phyloP scores from a whole-genome alignment of 1,139 yeast genomes.

The Yamadazyma dushanensis region DNA sequence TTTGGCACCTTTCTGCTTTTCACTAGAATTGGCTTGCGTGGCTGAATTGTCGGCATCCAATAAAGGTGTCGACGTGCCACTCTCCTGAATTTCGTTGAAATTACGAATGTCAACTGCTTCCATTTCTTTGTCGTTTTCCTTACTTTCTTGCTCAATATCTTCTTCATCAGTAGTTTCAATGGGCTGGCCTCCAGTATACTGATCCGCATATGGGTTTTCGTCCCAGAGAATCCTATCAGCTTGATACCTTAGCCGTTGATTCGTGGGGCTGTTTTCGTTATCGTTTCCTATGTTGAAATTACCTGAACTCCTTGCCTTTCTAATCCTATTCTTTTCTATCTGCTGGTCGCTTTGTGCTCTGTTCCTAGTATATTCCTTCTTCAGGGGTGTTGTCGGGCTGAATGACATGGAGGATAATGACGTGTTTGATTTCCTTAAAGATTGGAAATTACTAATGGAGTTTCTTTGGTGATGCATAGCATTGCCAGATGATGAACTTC shows the following conservation, averaged over 20 bases:
- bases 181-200: not conserved
- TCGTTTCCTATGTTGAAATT: conserved; percentile 21
- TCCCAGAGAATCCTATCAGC: conserved; percentile 25
- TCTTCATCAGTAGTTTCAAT: not conserved
- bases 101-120: too few relatives aligned
- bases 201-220: conserved; percentile 30
- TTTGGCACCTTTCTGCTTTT: conserved; percentile 5
- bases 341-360: conserved; percentile 14
- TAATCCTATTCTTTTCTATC: conserved; percentile 14
- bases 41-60: conserved; percentile 3
- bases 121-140: conserved; percentile 5
- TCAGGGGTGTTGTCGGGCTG: conserved; percentile 10
- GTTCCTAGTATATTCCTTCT: conserved; percentile 8
- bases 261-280: conserved; percentile 7
- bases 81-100: too few relatives aligned
- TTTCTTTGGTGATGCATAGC: conserved; percentile 22
- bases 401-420: conserved; percentile 24
- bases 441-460: conserved; percentile 25
- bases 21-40: conserved; percentile 3
- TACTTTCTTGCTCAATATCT: not conserved
- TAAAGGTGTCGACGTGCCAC: too few relatives aligned
- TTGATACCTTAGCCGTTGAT: conserved; percentile 21
- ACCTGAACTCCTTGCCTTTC: conserved; percentile 39
- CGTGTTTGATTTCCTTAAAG: conserved; percentile 26
- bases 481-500: conserved; percentile 20